Evolutionary conservation across 2,329 filamentous ascomycete species (phyloP), one percentile per base, ranked within the genome.

Genomic region (Parafenestella ontariensis): DNA sequence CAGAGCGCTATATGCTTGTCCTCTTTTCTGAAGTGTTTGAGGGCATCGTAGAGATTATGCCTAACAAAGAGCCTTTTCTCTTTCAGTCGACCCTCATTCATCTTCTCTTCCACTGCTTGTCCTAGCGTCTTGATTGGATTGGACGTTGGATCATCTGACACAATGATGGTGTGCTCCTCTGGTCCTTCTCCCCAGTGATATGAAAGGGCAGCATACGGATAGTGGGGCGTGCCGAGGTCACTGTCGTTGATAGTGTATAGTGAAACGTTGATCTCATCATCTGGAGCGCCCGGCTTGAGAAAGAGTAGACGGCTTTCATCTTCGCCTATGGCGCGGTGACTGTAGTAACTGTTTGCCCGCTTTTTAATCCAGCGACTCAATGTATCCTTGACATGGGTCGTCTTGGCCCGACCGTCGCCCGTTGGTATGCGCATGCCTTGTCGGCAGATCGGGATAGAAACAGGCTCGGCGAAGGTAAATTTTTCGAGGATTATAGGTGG

Each of bases 181-280:
- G 28, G 2, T 3, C 33, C 42, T 24, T 36, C 26, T 2, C 52
- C 52, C 52, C 52, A 55, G 18, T 46, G 21, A 31, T 55, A 55
- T 15, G 52, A 55, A 3, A 51, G 26, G 5, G 52, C 52, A 21
- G 29, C 24, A 20, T 55, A 55, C 15, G 33, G 42, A 20, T 33
- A 28, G n/a, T 29, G 3, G 5, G 18, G 18, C 8, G 8, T 45
- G 1, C 26, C 42, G 5, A 45, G 18, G 5, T 29, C 2, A 39
- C 5, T 5, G 23, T 40, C 31, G 29, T 41, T 17, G 11, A 46
- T 31, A 33, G 42, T 34, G 5, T 39, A 13, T 2, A 52, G 15
- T 9, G 41, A 26, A 2, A 34, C 42, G 13, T 46, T 21, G 3
- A 52, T 23, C 9, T 46, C 41, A 17, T 46, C 41, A 4, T 46